Base-by-base conservation (phyloP, 176 grass and related monocot genomes). In the Paspalum vaginatum region DNA sequence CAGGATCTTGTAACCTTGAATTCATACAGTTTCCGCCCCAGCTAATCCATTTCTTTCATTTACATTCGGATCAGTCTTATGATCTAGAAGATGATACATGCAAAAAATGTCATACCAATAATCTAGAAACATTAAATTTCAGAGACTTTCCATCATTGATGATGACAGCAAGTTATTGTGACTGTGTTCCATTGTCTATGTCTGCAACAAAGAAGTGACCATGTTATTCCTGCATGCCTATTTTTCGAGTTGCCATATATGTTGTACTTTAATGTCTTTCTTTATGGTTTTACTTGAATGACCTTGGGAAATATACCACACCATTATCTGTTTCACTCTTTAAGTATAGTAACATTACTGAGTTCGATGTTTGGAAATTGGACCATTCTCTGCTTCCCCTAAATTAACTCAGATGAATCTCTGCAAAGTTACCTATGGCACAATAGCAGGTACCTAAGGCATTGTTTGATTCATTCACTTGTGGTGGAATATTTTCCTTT, bases 11-110 rank as follows among this genome's bases (percentile, higher is more conserved):
- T 82, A 90, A 86, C 83, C 5, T 71, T 59, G 37, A 79, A 26
- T 45, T 79, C 55, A 75, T 76, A 79, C 59, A 60, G 6, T 61
- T 78, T 83, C 79, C 26, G 17, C 68, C 61, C 61, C 39, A 58
- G 41, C 84, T 87, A 83, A 84, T 83, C 80, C 70, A 74, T 37
- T 91, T 80, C 69, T 84, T 84, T 91, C 60, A 81, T 84, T 87
- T 91, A 69, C 65, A 65, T 86, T 49, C 37, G 51, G 62, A 77
- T 81, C 72, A 48, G 53, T 60, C 54, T 79, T 37, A 43, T 76
- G 75, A 85, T 89, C 71, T 77, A 68, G 9, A 89, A 89, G 73
- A 50, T 83, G 75, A 82, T 81, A 87, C 61, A 47, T 37, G 80
- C 88, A 87, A 61, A 81, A 83, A 50, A 65, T 78, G 80, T 65